phyloP scores from a whole-genome alignment of 345 rosid species.

The Ceriops zippeliana region DNA sequence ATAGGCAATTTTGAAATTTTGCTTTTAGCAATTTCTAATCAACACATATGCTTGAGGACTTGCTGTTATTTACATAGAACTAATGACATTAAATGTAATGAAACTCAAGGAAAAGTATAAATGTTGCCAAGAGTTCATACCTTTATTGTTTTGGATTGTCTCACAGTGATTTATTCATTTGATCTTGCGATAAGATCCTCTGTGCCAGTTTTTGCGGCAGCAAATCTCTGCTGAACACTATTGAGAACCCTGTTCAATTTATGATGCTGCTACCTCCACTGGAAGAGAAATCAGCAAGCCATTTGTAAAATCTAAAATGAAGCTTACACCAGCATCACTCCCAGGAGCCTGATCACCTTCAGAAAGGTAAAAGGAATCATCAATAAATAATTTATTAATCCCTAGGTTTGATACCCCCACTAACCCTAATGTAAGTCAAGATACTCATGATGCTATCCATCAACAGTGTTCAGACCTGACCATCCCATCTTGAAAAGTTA shows the following conservation, averaged over 20 bases:
- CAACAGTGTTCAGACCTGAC: constrained; percentile 46
- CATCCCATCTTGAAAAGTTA: constrained; percentile 41
- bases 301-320: constrained; percentile 33
- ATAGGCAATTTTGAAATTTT: no score
- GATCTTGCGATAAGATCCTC: constrained; percentile 84
- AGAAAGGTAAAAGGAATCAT: constrained; percentile 30
- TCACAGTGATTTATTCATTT: constrained; percentile 73
- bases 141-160: constrained; percentile 74
- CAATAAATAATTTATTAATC: constrained; percentile 40
- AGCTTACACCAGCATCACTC: constrained; percentile 24
- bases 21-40: no score
- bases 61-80: no score
- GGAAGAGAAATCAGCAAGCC: constrained; percentile 49
- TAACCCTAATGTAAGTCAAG: constrained; percentile 40
- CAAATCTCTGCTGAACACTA: constrained; percentile 57
- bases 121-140: constrained; percentile 25
- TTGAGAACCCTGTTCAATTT: constrained; percentile 73
- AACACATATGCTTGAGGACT: no score
- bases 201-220: constrained; percentile 70
- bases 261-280: constrained; percentile 55
- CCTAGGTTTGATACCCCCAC: constrained; percentile 44
- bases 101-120: no score
- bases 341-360: constrained; percentile 37
- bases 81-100: no score
- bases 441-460: constrained; percentile 49